Evolutionary conservation across 805 yeast species (phyloP).

Genomic region (Brettanomyces naardenensis): DNA sequence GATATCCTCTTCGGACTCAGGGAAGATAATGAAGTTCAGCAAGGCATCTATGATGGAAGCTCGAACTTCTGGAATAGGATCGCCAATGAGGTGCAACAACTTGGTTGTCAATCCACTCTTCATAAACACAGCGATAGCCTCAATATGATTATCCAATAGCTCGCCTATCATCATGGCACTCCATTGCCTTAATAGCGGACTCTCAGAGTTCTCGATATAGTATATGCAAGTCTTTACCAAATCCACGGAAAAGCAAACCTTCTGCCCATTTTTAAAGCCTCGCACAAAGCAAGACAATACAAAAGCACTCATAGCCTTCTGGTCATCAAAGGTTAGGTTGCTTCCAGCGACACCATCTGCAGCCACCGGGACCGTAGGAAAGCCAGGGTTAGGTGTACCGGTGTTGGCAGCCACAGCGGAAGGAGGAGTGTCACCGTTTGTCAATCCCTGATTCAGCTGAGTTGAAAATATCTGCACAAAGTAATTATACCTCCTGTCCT

Average conservation of each 20-base stretch:
- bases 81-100: slow-evolving; percentile 54
- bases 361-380: slow-evolving; percentile 20
- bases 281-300: slow-evolving; percentile 78
- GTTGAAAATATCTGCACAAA: slow-evolving; percentile 70
- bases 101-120: slow-evolving; percentile 55
- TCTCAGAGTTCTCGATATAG: slow-evolving; percentile 65
- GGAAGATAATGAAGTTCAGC: slow-evolving; percentile 47
- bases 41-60: slow-evolving; percentile 74
- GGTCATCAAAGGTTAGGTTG: slow-evolving; percentile 52
- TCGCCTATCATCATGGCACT: slow-evolving; percentile 73
- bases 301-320: slow-evolving; percentile 93
- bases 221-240: slow-evolving; percentile 58
- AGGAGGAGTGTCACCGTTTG: slow-evolving; percentile 14
- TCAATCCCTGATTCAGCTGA: slow-evolving; percentile 17
- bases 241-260: slow-evolving; percentile 68
- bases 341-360: slow-evolving; percentile 31
- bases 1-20: slow-evolving; percentile 33
- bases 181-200: slow-evolving; percentile 90
- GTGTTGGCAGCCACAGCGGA: slow-evolving; percentile 1
- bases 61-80: slow-evolving; percentile 93
- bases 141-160: slow-evolving; percentile 62
- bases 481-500: slow-evolving; percentile 85
- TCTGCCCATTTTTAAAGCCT: slow-evolving; percentile 73
- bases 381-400: slow-evolving; percentile 6
- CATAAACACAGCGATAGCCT: slow-evolving; percentile 64